Evolutionary conservation across 148 eudicot species (phyloP).

Genomic region (Bassia scoparia): DNA sequence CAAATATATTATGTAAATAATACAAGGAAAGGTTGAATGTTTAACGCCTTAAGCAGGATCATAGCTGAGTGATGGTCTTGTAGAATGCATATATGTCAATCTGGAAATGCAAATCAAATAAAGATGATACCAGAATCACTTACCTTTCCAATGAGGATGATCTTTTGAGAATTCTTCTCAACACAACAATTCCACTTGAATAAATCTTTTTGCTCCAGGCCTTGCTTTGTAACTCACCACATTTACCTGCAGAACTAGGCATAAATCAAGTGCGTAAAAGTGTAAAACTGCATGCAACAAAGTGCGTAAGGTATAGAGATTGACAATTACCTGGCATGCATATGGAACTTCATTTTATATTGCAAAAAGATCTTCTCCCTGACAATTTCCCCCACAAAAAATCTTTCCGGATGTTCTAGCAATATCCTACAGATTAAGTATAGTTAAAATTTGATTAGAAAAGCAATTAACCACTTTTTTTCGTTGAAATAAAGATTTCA

Average conservation of each 20-base stretch:
- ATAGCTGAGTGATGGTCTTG: not conserved
- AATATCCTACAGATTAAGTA: slow-evolving; percentile 54
- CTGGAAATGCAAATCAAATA: not conserved
- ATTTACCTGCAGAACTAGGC: slow-evolving; percentile 58
- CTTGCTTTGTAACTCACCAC: slow-evolving; percentile 80
- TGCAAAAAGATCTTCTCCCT: slow-evolving; percentile 95
- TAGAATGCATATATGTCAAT: not conserved
- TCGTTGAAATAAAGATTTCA: not conserved
- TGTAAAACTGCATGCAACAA: not conserved
- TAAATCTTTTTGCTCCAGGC: slow-evolving; percentile 87
- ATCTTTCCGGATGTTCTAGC: slow-evolving; percentile 98
- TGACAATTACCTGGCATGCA: slow-evolving; percentile 69
- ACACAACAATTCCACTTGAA: slow-evolving; percentile 93
- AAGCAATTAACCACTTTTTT: not conserved
- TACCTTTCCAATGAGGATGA: slow-evolving; percentile 93
- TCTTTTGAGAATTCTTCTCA: slow-evolving; percentile 88
- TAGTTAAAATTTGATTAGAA: not conserved
- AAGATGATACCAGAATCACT: slow-evolving; percentile 4
- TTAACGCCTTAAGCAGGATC: not conserved
- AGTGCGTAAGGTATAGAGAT: not conserved
- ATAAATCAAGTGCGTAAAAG: not conserved
- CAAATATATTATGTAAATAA: not conserved
- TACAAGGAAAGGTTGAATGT: not conserved
- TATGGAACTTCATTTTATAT: slow-evolving; percentile 97
- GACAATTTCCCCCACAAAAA: slow-evolving; percentile 85